A percentile compares a stretch with the other conserved stretches of the same genome.
Conservation (phyloP, 2,329 filamentous ascomycete species). For the Raffaelea deltoideospora region DNA sequence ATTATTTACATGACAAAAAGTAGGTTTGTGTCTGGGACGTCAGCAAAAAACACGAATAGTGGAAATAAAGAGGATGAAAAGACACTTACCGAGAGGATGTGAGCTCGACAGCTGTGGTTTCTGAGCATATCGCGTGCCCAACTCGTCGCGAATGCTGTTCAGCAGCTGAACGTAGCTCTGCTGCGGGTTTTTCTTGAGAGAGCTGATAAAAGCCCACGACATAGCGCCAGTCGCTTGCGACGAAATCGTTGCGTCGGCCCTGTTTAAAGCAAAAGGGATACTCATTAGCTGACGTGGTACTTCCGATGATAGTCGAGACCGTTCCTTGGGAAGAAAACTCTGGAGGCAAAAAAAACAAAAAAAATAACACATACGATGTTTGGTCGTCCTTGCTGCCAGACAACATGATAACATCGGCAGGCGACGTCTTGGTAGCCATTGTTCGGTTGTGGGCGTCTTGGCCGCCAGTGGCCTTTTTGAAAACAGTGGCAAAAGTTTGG, state of each 20-base stretch:
- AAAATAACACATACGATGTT: constrained; percentile 55
- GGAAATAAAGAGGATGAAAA: too few relatives aligned
- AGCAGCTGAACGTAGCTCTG: constrained; percentile 96
- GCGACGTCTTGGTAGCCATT: constrained; percentile 77
- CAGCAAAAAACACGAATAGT: too few relatives aligned
- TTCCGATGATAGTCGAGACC: too few relatives aligned
- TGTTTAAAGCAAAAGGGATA: constrained; percentile 19
- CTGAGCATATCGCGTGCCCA: constrained; percentile 76
- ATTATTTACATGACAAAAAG: constrained; percentile 8
- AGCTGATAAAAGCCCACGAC: constrained; percentile 92
- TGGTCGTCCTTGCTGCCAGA: constrained; percentile 94
- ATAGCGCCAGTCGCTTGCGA: constrained; percentile 92
- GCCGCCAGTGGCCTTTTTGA: constrained; percentile 78
- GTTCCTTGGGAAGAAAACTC: constrained; percentile 2
- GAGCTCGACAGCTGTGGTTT: constrained; percentile 96
- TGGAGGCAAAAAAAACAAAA: constrained; percentile 1
- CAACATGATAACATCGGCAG: constrained; percentile 95
- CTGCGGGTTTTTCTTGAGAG: constrained; percentile 90
- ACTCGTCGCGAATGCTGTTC: constrained; percentile 89
- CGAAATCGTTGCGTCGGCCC: constrained; percentile 81
- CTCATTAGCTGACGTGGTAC: too few relatives aligned
- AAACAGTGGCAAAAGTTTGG: constrained; percentile 62
- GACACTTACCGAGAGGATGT: constrained; percentile 71
- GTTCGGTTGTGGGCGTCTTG: constrained; percentile 70
- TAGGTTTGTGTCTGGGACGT: constrained; percentile 7